phyloP scores from a whole-genome alignment of 2,329 filamentous ascomycete species.

The Cylindrodendrum hubeiense region DNA sequence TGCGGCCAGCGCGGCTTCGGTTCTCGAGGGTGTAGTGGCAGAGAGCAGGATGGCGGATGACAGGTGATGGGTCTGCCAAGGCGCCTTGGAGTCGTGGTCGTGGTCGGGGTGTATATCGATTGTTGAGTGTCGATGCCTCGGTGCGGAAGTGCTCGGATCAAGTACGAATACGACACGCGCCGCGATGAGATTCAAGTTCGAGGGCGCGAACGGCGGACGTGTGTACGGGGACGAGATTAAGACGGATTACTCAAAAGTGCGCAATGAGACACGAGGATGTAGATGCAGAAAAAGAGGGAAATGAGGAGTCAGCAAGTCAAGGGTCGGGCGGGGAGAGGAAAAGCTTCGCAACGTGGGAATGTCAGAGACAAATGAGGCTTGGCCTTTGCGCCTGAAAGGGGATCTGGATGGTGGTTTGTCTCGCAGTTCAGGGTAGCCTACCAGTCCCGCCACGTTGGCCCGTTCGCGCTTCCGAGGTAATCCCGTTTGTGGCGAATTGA shows the following conservation, averaged over 20 bases:
- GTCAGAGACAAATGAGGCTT: conserved; percentile 43
- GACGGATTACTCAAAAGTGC: conserved; percentile 10
- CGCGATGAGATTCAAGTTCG: conserved; percentile 8
- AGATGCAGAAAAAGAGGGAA: conserved; percentile 14
- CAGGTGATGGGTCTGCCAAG: conserved; percentile 2
- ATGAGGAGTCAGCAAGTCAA: conserved; percentile 21
- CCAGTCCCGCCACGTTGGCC: conserved; percentile 40
- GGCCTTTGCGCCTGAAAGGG: conserved; percentile 41
- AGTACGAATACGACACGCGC: conserved; percentile 11
- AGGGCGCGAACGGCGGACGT: neutral
- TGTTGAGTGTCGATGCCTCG: neutral
- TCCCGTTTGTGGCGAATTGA: conserved; percentile 12
- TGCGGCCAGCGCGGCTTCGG: conserved; percentile 52
- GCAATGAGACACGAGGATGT: conserved; percentile 4
- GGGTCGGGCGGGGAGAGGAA: conserved; percentile 22
- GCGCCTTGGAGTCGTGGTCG: neutral
- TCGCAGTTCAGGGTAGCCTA: conserved; percentile 26
- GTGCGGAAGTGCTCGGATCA: neutral
- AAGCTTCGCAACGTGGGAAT: conserved; percentile 39
- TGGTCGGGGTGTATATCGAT: neutral
- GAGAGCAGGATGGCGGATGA: conserved; percentile 5
- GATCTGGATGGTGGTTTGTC: conserved; percentile 37
- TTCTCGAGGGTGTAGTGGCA: conserved; percentile 30
- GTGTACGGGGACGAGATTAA: conserved; percentile 10
- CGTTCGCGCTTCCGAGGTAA: conserved; percentile 26